These are phyloP conservation scores for Coemansia pectinata DNA, from an alignment of 192 early-diverging fungal genomes.

Conservation along the genomic window DNA sequence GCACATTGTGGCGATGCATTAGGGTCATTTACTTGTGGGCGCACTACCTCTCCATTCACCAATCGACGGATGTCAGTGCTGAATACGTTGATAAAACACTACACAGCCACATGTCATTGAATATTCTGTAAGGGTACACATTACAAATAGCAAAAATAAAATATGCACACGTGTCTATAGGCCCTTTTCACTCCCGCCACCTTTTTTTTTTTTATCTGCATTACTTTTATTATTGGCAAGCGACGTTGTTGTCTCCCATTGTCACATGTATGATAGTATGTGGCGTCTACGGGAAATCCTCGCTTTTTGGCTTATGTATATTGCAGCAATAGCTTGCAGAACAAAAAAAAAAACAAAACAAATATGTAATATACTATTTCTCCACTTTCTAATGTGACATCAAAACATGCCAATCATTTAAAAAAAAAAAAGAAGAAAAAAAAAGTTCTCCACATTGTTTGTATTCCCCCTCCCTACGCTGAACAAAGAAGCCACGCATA, in stretches of 20 bases:
- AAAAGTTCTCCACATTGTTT: neutral
- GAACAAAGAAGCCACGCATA: constrained; percentile 6
- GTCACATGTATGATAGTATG: neutral
- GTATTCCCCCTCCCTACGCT: neutral
- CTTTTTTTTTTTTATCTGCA: neutral
- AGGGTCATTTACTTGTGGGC: neutral
- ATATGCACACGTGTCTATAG: no score
- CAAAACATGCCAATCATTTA: neutral
- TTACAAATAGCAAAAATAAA: no score
- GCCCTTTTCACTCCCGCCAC: neutral
- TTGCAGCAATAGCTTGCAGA: neutral
- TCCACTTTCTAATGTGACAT: neutral
- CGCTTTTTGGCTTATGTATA: neutral
- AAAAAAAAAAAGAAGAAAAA: no score
- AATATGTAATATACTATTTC: no score
- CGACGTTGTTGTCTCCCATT: neutral
- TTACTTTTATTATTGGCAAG: neutral
- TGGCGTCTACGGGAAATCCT: neutral
- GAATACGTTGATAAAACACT: neutral
- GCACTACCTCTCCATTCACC: neutral
- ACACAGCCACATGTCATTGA: neutral
- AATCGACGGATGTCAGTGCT: neutral
- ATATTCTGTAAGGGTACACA: neutral
- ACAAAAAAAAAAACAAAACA: neutral
- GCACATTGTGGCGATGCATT: neutral